Percentiles rank a stretch among this genome's conserved stretches.
Evolutionary conservation across 2,329 filamentous ascomycete species (phyloP).

Genomic region (Tolypocladium ophioglossoides): DNA sequence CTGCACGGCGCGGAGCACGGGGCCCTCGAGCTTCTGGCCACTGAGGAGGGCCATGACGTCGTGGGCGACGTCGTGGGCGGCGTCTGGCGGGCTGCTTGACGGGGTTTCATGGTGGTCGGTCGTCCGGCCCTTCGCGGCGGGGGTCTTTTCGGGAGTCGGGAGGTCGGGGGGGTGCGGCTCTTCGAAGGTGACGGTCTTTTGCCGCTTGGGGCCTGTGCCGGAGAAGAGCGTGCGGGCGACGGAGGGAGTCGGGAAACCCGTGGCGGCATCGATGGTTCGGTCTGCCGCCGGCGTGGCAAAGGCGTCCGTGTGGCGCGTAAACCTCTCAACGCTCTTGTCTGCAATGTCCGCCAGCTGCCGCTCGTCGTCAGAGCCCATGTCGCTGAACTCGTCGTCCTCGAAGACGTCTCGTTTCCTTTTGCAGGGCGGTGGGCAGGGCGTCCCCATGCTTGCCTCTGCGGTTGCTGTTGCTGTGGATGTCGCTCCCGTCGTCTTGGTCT

Average conservation of each 20-base stretch:
- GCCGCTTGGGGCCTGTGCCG: constrained; percentile 15
- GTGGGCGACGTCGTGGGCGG: constrained; percentile 25
- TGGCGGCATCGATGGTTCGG: constrained; percentile 10
- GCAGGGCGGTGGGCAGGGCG: constrained; percentile 3
- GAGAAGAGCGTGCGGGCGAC: constrained; percentile 26
- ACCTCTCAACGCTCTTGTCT: constrained; percentile 22
- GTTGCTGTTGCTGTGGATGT: background rate
- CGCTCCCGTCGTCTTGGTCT: background rate
- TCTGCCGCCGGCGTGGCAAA: constrained; percentile 16
- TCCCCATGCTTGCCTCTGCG: background rate
- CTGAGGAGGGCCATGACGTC: constrained; percentile 41
- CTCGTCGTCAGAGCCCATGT: constrained; percentile 28
- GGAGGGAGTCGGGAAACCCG: constrained; percentile 21
- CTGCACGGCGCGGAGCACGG: constrained; percentile 26
- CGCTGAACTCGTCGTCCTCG: constrained; percentile 17
- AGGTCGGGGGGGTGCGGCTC: constrained; percentile 3
- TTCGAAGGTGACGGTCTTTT: constrained; percentile 22
- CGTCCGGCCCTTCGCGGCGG: background rate
- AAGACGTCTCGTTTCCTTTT: constrained; percentile 19
- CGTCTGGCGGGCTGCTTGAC: constrained; percentile 7
- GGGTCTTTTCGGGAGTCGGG: constrained; percentile 7
- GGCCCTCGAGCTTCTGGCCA: constrained; percentile 27
- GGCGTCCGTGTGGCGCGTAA: constrained; percentile 2
- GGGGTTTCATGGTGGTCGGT: constrained; percentile 2
- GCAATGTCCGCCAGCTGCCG: constrained; percentile 22